phyloP scores from a whole-genome alignment of 164 flowering plant genomes.

The Cinnamomum micranthum region DNA sequence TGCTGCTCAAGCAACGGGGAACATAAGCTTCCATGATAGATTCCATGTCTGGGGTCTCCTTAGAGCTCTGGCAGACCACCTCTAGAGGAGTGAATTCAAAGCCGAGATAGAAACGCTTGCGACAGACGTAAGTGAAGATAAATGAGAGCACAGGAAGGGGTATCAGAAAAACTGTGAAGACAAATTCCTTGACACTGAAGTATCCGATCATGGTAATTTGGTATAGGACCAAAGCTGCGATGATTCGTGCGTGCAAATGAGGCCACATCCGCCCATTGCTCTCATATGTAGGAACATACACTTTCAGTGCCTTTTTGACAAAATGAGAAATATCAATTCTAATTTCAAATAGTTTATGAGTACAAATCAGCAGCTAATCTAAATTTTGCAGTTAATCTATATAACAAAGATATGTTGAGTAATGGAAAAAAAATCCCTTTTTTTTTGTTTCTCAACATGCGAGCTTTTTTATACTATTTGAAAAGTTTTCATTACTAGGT shows the following conservation, averaged over 20 bases:
- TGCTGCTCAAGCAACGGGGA: slow-evolving; percentile 62
- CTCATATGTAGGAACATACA: slow-evolving; percentile 84
- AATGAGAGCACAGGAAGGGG: slow-evolving; percentile 62
- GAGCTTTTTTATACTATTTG: too few species aligned
- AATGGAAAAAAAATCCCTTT: too few species aligned
- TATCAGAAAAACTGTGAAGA: slow-evolving; percentile 34
- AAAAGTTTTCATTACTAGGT: too few species aligned
- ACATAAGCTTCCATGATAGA: slow-evolving; percentile 51
- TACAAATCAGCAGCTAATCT: neutral
- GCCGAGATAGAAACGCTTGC: slow-evolving; percentile 51
- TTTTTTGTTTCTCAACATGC: too few species aligned
- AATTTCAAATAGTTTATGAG: neutral
- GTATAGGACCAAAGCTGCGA: slow-evolving; percentile 62
- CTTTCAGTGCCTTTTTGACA: slow-evolving; percentile 70
- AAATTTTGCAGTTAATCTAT: neutral
- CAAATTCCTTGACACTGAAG: slow-evolving; percentile 50
- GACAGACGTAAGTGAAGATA: slow-evolving; percentile 50
- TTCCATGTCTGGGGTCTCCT: slow-evolving; percentile 66
- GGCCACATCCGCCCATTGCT: slow-evolving; percentile 98
- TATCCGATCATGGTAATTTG: slow-evolving; percentile 82
- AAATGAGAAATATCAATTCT: neutral
- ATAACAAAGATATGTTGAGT: too few species aligned
- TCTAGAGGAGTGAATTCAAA: slow-evolving; percentile 66
- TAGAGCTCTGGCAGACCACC: slow-evolving; percentile 38
- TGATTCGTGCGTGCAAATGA: slow-evolving; percentile 60